Conservation (phyloP, 345 rosid genomes). For the Acer yangbiense region DNA sequence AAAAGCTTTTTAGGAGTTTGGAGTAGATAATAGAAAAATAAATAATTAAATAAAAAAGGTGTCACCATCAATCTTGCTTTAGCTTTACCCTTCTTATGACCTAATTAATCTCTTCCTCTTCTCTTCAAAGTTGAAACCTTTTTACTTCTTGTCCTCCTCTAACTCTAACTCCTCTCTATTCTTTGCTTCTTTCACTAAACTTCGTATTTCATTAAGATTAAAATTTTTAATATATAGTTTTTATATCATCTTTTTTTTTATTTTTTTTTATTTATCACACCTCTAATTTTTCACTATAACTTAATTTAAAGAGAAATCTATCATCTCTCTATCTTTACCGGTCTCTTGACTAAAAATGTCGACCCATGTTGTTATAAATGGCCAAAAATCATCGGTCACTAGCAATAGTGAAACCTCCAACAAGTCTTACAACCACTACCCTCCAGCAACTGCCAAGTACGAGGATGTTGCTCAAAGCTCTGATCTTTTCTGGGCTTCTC, state of each 20-base stretch:
- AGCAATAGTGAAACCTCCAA: constrained; percentile 3
- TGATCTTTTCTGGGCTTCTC: constrained; percentile 75
- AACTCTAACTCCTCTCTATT: background rate
- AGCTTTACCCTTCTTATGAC: constrained; percentile 25
- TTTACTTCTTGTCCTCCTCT: background rate
- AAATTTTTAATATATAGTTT: background rate
- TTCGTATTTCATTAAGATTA: background rate
- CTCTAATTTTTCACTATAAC: background rate
- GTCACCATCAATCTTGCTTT: background rate
- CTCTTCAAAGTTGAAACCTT: background rate
- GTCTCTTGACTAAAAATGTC: constrained; percentile 16
- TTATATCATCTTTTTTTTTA: background rate
- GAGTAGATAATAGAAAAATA: background rate
- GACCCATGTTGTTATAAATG: constrained; percentile 13
- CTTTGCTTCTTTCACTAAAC: constrained; percentile 5
- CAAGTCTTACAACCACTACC: constrained; percentile 30
- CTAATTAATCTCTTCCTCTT: constrained; percentile 9
- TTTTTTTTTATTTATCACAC: background rate
- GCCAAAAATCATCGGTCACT: constrained; percentile 17
- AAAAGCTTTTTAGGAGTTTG: background rate
- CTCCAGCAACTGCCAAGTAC: constrained; percentile 49
- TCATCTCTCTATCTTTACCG: background rate
- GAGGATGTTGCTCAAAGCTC: constrained; percentile 66
- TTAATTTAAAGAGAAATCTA: constrained; percentile 5
- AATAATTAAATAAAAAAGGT: background rate